Conservation (phyloP, 352 stramenopile species). For the Thalassiosira pacifica region DNA sequence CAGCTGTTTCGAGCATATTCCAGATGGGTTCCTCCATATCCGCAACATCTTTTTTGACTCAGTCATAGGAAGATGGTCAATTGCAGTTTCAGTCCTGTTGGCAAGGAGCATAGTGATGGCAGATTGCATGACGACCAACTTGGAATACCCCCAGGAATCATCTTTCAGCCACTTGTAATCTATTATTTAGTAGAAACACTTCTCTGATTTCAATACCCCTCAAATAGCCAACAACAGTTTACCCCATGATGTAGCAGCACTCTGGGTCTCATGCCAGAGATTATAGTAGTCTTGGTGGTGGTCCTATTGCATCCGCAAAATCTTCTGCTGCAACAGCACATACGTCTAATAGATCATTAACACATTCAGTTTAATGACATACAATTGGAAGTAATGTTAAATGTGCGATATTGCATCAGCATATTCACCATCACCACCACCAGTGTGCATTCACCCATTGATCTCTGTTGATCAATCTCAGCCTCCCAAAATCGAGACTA, state of each 20-base stretch:
- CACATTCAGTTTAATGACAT: no score
- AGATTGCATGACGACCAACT: not conserved
- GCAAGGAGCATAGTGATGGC: not conserved
- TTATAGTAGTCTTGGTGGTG: no score
- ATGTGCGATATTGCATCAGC: no score
- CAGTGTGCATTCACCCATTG: no score
- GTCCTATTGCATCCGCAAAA: no score
- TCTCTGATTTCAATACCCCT: not conserved
- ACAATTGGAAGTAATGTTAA: no score
- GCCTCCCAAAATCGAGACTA: no score
- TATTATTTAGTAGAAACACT: conserved; percentile 14
- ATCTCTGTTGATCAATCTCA: no score
- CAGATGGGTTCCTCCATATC: conserved; percentile 26
- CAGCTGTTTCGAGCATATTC: conserved; percentile 10
- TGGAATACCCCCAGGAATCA: conserved; percentile 12
- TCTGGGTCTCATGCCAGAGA: not conserved
- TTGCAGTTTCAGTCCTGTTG: not conserved
- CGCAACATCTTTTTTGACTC: conserved; percentile 26
- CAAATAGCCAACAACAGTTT: not conserved
- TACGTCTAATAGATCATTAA: no score
- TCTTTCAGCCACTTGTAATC: conserved; percentile 11
- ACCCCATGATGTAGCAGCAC: not conserved
- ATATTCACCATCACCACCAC: no score
- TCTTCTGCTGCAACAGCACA: no score
- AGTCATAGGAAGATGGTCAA: conserved; percentile 11